These are phyloP conservation scores for Sarocladium brachiariae DNA, from an alignment of 2,329 filamentous ascomycete species.

Conservation along the genomic window DNA sequence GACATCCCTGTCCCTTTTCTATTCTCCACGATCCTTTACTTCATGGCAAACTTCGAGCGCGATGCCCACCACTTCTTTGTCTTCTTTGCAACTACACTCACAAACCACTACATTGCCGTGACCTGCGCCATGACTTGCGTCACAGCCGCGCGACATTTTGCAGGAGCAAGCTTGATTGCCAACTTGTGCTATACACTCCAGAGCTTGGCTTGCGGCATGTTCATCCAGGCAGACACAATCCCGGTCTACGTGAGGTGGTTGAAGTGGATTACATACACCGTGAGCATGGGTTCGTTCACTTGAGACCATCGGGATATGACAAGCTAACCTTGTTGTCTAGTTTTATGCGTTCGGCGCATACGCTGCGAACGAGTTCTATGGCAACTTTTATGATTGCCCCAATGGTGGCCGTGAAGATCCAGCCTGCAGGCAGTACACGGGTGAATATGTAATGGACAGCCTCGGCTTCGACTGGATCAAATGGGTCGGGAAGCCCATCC, in stretches of 20 bases:
- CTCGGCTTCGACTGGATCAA: constrained; percentile 56
- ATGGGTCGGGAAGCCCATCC: constrained; percentile 62
- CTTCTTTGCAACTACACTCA: constrained; percentile 61
- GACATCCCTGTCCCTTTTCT: constrained; percentile 66
- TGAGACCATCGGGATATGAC: neutral
- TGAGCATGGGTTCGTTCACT: constrained; percentile 22
- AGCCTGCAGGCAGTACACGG: constrained; percentile 61
- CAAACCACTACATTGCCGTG: constrained; percentile 68
- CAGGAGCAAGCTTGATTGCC: constrained; percentile 63
- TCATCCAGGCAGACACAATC: constrained; percentile 66
- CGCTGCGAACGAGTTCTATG: constrained; percentile 65
- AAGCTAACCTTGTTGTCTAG: constrained; percentile 25
- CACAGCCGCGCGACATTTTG: constrained; percentile 58
- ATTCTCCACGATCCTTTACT: constrained; percentile 67
- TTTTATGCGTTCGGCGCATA: constrained; percentile 68
- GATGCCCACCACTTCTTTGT: constrained; percentile 60
- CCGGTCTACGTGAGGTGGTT: constrained; percentile 74
- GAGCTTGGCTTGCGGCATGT: constrained; percentile 68
- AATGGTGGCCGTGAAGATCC: constrained; percentile 56
- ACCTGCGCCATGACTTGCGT: constrained; percentile 65
- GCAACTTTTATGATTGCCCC: constrained; percentile 68
- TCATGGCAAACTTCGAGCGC: constrained; percentile 67
- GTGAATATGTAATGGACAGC: constrained; percentile 60
- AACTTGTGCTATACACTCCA: constrained; percentile 70
- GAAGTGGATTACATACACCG: constrained; percentile 59